Conservation (phyloP, 1,139 yeast genomes). For the Meyerozyma carpophila region DNA sequence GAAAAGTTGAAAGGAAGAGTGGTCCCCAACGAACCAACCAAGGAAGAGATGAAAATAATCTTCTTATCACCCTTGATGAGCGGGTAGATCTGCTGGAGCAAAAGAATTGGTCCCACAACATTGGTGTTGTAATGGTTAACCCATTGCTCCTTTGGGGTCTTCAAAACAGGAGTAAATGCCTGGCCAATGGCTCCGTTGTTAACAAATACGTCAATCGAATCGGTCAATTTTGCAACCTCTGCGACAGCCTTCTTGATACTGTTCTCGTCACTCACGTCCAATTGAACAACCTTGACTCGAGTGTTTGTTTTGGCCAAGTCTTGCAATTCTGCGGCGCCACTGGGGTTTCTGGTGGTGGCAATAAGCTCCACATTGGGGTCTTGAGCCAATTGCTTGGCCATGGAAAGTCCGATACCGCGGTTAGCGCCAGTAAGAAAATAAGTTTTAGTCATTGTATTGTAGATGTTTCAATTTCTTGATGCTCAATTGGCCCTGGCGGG, state of each 20-base stretch:
- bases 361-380: conserved; percentile 7
- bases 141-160: conserved; percentile 1
- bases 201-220: conserved; percentile 2
- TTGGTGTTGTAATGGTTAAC: conserved; percentile 5
- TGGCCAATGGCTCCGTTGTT: not conserved
- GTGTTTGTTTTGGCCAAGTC: conserved; percentile 6
- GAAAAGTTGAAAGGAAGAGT: conserved; percentile 2
- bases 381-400: conserved; percentile 10
- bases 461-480: not conserved
- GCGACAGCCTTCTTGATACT: conserved; percentile 1
- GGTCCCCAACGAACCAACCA: not conserved
- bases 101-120: conserved; percentile 6
- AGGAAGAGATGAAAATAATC: conserved; percentile 4
- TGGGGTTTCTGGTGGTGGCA: conserved; percentile 9
- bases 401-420: conserved; percentile 17
- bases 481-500: no score
- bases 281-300: conserved; percentile 4
- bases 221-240: conserved; percentile 1
- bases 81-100: conserved; percentile 3
- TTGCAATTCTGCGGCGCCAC: conserved; percentile 8
- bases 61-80: conserved; percentile 15
- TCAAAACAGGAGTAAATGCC: not conserved
- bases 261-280: conserved; percentile 4
- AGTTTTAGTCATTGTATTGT: not conserved
- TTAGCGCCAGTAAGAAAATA: conserved; percentile 16